Evolutionary conservation across 2,329 filamentous ascomycete genomes (phyloP), one percentile per base, ranked within the genome.

Genomic region (Xylariales sp.): DNA sequence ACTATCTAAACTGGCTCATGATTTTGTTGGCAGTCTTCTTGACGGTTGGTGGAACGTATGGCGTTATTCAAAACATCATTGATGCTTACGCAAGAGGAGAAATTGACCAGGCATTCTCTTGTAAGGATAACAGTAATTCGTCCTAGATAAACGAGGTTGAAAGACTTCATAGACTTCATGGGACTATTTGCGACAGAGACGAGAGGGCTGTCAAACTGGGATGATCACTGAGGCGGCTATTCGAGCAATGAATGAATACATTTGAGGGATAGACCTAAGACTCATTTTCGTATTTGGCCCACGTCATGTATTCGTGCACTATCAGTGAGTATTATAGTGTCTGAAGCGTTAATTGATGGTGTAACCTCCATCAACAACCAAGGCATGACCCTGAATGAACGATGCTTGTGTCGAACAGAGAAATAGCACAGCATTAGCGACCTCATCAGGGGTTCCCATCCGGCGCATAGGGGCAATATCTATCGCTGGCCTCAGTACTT

Each of bases 321-420:
- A n/a, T n/a, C n/a, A n/a, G n/a, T n/a, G n/a, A n/a, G n/a, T n/a
- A n/a, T n/a, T n/a, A n/a, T n/a, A n/a, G n/a, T n/a, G n/a, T n/a
- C n/a, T n/a, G n/a, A n/a, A n/a, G n/a, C n/a, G n/a, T 7, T 51
- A 69, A 40, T 67, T 68, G n/a, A 73, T 72, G 2, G 66, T 64
- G 51, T 75, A 76, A 2, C 73, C 73, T 6, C 73, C 73, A 47
- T 76, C 73, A 1, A 76, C 73, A 1, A 74, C 66, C 47, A 76
- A 52, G 0, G 71, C 70, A 53, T 73, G 65, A 1, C 73, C 73
- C 40, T 74, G 71, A 1, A 76, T 57, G 52, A 76, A 77, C 0
- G 69, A 71, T 1, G 73, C 68, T 27, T 69, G 61, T 1, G 54
- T 63, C 1, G 69, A 73, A 25, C 68, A 72, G 11, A 77, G 50